Conservation (phyloP, 441 rosid genomes). For the Aleurites moluccanus region DNA sequence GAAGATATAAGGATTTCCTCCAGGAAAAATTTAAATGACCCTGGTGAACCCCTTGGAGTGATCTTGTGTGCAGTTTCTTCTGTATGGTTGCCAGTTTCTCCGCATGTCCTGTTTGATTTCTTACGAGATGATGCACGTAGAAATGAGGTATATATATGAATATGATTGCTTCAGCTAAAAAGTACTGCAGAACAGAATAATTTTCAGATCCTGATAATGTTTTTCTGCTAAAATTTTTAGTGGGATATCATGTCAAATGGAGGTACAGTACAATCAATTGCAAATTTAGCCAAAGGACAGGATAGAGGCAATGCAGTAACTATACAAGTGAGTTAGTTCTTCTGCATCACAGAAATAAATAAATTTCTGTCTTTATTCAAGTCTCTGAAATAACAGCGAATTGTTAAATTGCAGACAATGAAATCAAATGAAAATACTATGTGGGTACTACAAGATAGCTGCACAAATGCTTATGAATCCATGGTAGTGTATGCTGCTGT, state of each 20-base stretch:
- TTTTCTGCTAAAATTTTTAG: constrained; percentile 34
- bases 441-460: constrained; percentile 87
- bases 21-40: constrained; percentile 93
- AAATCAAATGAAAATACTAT: constrained; percentile 64
- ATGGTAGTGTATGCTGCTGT: constrained; percentile 79
- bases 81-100: constrained; percentile 81
- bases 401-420: constrained; percentile 52
- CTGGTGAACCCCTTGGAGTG: constrained; percentile 86
- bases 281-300: constrained; percentile 83
- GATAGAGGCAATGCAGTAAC: constrained; percentile 92
- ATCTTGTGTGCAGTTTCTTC: constrained; percentile 90
- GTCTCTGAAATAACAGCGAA: constrained; percentile 7
- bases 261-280: constrained; percentile 65
- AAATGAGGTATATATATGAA: constrained; percentile 55
- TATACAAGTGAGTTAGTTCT: constrained; percentile 48
- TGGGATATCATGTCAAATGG: constrained; percentile 88
- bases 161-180: background rate
- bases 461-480: constrained; percentile 84
- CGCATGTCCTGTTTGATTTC: constrained; percentile 72
- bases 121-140: constrained; percentile 74
- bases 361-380: background rate
- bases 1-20: constrained; percentile 89
- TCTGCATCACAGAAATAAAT: background rate
- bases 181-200: too few species aligned
- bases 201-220: constrained; percentile 12